Conservation (phyloP, 2,329 filamentous ascomycete species). For the Myriosclerotinia curreyana region DNA sequence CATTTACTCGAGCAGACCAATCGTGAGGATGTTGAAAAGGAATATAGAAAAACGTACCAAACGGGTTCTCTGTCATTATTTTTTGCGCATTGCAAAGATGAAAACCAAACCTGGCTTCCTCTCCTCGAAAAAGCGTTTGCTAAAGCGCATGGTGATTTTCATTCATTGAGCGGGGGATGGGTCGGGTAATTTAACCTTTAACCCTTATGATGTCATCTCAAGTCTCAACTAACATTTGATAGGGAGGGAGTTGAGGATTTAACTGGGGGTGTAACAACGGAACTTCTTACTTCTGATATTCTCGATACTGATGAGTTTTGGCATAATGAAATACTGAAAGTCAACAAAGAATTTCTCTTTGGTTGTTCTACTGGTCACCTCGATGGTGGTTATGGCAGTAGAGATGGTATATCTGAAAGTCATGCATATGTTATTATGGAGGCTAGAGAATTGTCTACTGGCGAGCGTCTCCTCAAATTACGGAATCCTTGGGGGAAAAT, state of each 20-base stretch:
- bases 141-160: constrained; percentile 80
- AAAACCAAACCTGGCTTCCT: constrained; percentile 80
- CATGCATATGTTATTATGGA: constrained; percentile 62
- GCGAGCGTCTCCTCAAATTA: constrained; percentile 56
- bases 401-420: constrained; percentile 56
- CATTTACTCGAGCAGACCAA: constrained; percentile 73
- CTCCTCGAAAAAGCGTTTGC: constrained; percentile 80
- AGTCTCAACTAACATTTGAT: constrained; percentile 17
- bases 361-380: constrained; percentile 66
- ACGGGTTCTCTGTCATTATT: constrained; percentile 70
- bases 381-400: constrained; percentile 58
- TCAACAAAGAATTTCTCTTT: constrained; percentile 77
- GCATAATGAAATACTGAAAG: constrained; percentile 74
- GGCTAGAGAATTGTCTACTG: constrained; percentile 50
- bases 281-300: constrained; percentile 69
- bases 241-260: constrained; percentile 56
- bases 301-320: constrained; percentile 79
- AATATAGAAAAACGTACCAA: constrained; percentile 53
- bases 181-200: constrained; percentile 34
- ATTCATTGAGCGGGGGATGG: constrained; percentile 70
- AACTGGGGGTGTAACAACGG: constrained; percentile 66
- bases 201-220: too few relatives aligned
- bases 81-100: constrained; percentile 71
- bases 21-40: constrained; percentile 66
- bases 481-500: constrained; percentile 58